These are phyloP conservation scores for Capsella bursapastoris DNA, from an alignment of 345 rosid species.

Conservation along the genomic window DNA sequence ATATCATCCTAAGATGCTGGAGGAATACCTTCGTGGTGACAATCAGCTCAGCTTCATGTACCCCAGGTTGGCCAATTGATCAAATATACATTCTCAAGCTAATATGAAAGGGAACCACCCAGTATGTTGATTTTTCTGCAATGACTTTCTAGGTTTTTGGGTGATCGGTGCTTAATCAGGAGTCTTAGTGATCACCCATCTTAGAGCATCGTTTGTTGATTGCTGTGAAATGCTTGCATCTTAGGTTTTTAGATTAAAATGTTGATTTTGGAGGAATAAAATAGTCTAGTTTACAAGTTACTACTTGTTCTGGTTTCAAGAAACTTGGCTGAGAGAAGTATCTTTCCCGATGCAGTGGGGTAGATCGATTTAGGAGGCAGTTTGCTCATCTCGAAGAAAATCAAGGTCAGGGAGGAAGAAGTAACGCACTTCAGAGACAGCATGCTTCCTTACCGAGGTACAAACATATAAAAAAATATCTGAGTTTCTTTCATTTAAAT, in stretches of 20 bases:
- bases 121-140: neutral
- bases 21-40: slow-evolving; percentile 89
- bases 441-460: slow-evolving; percentile 97
- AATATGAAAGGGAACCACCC: neutral
- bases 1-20: slow-evolving; percentile 96
- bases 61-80: slow-evolving; percentile 63
- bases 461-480: neutral
- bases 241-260: neutral
- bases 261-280: neutral
- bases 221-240: neutral
- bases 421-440: slow-evolving; percentile 70
- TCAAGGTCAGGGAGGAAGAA: slow-evolving; percentile 72
- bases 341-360: slow-evolving; percentile 61
- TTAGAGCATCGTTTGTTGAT: neutral
- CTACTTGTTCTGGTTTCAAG: neutral
- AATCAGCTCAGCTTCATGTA: slow-evolving; percentile 94
- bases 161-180: neutral
- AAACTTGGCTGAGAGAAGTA: neutral
- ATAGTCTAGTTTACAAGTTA: neutral
- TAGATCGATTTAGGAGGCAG: slow-evolving; percentile 93
- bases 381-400: slow-evolving; percentile 98
- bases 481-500: neutral
- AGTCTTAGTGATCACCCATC: slow-evolving; percentile 6
- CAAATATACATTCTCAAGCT: slow-evolving; percentile 8
- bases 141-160: neutral